Conservation (phyloP, 495 filamentous ascomycete species). For the Lasiosphaeria miniovina region DNA sequence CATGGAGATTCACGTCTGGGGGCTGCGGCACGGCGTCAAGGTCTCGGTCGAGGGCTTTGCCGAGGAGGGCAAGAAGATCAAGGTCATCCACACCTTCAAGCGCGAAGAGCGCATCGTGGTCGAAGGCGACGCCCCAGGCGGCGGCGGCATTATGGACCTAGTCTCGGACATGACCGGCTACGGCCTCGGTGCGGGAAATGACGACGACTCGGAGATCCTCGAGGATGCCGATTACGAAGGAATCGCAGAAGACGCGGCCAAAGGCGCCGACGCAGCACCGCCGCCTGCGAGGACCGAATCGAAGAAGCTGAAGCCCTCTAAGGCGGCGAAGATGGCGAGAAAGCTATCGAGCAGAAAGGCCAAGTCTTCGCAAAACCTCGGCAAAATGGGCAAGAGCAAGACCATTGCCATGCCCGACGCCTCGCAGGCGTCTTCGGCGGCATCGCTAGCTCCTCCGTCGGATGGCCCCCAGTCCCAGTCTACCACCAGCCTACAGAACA, state of each 20-base stretch:
- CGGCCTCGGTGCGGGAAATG: conserved; percentile 22
- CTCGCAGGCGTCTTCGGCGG: conserved; percentile 2
- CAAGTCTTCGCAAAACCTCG: conserved; percentile 15
- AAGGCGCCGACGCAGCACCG: not conserved
- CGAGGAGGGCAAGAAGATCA: conserved; percentile 82
- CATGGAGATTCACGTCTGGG: conserved; percentile 86
- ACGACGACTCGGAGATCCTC: conserved; percentile 27
- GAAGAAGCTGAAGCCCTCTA: conserved; percentile 18
- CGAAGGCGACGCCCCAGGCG: conserved; percentile 51
- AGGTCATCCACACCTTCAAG: conserved; percentile 76
- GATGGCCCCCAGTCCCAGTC: conserved; percentile 19
- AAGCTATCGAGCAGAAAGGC: conserved; percentile 23
- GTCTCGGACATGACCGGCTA: conserved; percentile 53
- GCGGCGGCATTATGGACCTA: conserved; percentile 45
- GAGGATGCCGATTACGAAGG: conserved; percentile 24
- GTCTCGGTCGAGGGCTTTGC: conserved; percentile 81
- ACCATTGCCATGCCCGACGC: conserved; percentile 25
- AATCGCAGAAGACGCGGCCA: conserved; percentile 6
- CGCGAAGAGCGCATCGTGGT: conserved; percentile 71
- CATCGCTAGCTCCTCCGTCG: not conserved
- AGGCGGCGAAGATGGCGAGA: conserved; percentile 19
- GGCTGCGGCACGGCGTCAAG: conserved; percentile 82
- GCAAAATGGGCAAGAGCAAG: conserved; percentile 24
- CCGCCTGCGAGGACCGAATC: conserved; percentile 7
- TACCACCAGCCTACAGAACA: conserved; percentile 19